Conservation (phyloP, 164 flowering plant genomes). For the Magnolia sinica region DNA sequence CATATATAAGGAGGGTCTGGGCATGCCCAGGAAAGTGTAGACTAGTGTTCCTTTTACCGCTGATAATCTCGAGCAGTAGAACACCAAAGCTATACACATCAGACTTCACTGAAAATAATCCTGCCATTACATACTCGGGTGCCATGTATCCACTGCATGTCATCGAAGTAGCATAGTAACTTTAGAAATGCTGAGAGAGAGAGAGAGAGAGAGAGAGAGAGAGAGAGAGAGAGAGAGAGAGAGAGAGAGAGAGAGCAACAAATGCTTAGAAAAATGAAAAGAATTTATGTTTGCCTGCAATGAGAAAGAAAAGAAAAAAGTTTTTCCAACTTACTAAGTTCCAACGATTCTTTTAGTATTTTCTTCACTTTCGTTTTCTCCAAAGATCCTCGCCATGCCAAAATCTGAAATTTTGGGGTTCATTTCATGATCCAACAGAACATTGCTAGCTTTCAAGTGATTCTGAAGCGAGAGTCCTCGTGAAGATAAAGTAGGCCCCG, state of each 20-base stretch:
- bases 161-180: not conserved
- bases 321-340: conserved; percentile 32
- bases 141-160: not conserved
- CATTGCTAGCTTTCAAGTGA: conserved; percentile 56
- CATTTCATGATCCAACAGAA: conserved; percentile 46
- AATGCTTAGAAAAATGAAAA: not conserved
- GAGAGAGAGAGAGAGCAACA: too few species aligned
- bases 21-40: not conserved
- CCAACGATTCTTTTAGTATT: conserved; percentile 31
- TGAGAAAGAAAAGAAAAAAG: not conserved
- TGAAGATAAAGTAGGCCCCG: conserved; percentile 62
- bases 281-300: not conserved
- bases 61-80: not conserved
- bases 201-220: too few species aligned
- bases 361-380: conserved; percentile 17
- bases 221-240: too few species aligned
- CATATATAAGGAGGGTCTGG: conserved; percentile 9
- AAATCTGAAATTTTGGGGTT: conserved; percentile 55
- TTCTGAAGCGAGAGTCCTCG: conserved; percentile 47
- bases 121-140: not conserved
- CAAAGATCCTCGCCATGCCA: conserved; percentile 41
- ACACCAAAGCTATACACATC: conserved; percentile 4
- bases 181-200: too few species aligned
- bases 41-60: not conserved
- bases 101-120: not conserved